Evolutionary conservation across 129 eudicot species (phyloP).

Genomic region (Rutidosis leptorrhynchoides): DNA sequence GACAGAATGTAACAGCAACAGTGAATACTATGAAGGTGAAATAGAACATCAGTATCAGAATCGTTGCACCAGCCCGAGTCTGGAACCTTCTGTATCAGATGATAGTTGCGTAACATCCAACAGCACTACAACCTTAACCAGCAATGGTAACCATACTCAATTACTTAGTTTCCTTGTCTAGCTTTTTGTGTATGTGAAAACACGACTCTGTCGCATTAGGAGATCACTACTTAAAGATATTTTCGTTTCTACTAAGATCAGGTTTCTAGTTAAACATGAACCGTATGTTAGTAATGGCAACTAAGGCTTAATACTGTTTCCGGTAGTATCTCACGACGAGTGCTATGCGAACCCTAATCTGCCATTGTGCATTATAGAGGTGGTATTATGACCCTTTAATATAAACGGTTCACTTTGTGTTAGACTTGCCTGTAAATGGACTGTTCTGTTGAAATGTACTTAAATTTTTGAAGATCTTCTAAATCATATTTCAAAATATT

Average conservation of each 20-base stretch:
- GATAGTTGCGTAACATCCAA: slow-evolving; percentile 64
- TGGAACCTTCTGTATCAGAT: slow-evolving; percentile 52
- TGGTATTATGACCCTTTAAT: neutral
- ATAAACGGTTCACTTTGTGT: neutral
- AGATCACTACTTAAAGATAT: neutral
- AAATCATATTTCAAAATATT: neutral
- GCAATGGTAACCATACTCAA: slow-evolving; percentile 45
- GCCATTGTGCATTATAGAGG: slow-evolving; percentile 2
- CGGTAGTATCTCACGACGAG: neutral
- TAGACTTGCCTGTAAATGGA: neutral
- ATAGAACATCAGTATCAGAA: slow-evolving; percentile 29
- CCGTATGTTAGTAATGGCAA: neutral
- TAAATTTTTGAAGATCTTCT: neutral
- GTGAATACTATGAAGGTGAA: slow-evolving; percentile 33
- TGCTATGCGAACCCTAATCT: neutral
- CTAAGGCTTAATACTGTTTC: neutral
- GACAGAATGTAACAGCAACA: slow-evolving; percentile 31
- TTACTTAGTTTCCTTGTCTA: neutral
- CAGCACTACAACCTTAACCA: slow-evolving; percentile 48
- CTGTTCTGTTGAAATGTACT: too few species aligned
- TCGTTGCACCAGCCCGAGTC: slow-evolving; percentile 41
- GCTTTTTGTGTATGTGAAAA: slow-evolving; percentile 4
- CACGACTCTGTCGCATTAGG: neutral
- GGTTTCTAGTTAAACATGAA: neutral
- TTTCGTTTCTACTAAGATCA: neutral